Evolutionary conservation across 257 asterid genomes (phyloP).

Genomic region (Haberlea rhodopensis): DNA sequence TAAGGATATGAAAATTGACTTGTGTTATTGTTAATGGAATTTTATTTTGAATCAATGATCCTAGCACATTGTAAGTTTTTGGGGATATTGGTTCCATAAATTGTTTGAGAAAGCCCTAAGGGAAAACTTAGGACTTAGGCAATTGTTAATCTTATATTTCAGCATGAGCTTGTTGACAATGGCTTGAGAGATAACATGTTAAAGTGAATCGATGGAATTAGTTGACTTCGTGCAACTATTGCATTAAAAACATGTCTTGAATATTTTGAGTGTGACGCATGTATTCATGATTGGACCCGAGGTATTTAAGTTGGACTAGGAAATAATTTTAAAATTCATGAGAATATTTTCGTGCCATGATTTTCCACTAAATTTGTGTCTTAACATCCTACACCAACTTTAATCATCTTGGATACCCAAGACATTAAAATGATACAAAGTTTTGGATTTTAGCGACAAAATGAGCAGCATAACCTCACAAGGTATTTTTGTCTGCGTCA

Average conservation of each 20-base stretch:
- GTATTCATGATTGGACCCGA: too few species aligned
- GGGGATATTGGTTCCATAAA: too few species aligned
- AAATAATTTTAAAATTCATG: background rate
- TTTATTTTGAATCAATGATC: too few species aligned
- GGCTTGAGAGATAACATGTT: background rate
- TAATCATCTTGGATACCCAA: constrained; percentile 7
- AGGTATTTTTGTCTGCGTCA: constrained; percentile 3
- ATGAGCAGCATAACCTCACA: constrained; percentile 14
- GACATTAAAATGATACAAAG: constrained; percentile 3
- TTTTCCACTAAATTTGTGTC: background rate
- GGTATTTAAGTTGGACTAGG: background rate
- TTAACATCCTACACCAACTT: background rate
- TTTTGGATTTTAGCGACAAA: background rate
- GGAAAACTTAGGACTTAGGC: background rate
- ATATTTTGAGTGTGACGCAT: background rate
- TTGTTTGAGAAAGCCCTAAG: background rate
- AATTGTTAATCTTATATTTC: background rate
- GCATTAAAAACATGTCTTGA: background rate
- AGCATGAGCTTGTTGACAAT: too few species aligned
- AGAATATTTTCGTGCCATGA: background rate
- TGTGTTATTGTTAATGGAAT: too few species aligned
- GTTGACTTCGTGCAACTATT: background rate
- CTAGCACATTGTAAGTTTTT: too few species aligned
- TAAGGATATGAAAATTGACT: too few species aligned
- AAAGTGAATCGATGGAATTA: background rate